Evolutionary conservation across 2,329 filamentous ascomycete genomes (phyloP), one percentile per base, ranked within the genome.

Genomic region (Cytospora paraplurivora): DNA sequence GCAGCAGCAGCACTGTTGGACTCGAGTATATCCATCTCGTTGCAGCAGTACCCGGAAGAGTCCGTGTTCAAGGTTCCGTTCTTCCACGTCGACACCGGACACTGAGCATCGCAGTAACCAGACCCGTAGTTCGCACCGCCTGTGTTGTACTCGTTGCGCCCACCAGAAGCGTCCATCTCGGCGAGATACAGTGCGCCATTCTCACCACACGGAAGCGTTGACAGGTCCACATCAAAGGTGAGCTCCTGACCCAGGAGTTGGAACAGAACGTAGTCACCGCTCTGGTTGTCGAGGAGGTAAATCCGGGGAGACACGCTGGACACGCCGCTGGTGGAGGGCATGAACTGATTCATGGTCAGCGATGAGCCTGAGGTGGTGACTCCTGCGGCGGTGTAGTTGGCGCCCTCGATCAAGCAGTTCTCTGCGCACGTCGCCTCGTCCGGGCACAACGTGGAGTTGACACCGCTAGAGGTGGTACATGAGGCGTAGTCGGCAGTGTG

Each of bases 171-270:
- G 21, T 84, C 53, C 65, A 67, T 67, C 63, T 65, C 65, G 6
- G 59, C 50, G 51, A 71, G 69, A 52, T 71, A 71, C 8, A 88
- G 73, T 33, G 85, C 85, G 62, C 85, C 85, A 72, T 89, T 88
- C 66, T 88, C 74, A 59, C 86, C 86, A 68, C 86, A 88, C 17
- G 69, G 82, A n/a, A 88, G 77, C 64, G 81, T 80, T 52, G 85
- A 87, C 51, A 86, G 79, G 71, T 88, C 85, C 17, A 88, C 84
- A 57, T 87, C 85, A 64, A 88, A 87, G n/a, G 82, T 83, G 71
- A 88, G 82, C 71, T 88, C 85, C 69, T 83, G 77, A 74, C 82
- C 82, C 62, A 82, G 77, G 62, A 87, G 76, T 64, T 84, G 78
- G 74, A 88, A 82, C 67, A 82, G 77, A 7, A 60, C 65, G 12